Evolutionary conservation across 441 rosid genomes (phyloP), one percentile per base, ranked within the genome.

Genomic region (Syzygium malaccense): DNA sequence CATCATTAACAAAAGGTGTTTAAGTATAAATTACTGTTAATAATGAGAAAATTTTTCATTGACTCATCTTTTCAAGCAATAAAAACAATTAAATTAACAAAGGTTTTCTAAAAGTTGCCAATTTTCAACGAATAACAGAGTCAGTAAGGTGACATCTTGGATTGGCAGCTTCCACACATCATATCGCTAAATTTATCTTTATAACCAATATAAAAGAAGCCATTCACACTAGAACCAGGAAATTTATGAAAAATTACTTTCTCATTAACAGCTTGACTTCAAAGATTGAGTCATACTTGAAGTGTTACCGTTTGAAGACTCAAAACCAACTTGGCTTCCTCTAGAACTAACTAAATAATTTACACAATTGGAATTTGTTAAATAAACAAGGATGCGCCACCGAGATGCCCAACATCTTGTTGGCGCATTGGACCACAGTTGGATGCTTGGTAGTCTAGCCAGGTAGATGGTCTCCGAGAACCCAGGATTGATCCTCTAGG

Each of bases 401-500:
- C 57, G 7, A 19, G 25, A 7, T 25, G 57, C 57, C 57, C 57
- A 55, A 55, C 23, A 18, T 8, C 25, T 55, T 55, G 58, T 55
- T 19, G 45, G 25, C 11, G 79, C 79, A 19, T 33, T 33, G 79
- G 26, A 68, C 4, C 79, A 33, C 20, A 68, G 48, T 68, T 19
- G 79, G 79, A 68, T 33, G 79, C 26, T 9, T 10, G 14, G 25
- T 5, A 68, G 79, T 68, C 48, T 33, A 32, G 26, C 79, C 26
- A 33, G 37, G 48, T 33, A 3, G 48, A 68, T 68, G 48, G 48
- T 68, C 26, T 68, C 20, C 6, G 6, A 68, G 14, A 33, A 48
- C 48, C 4, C 0, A 33, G 2, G 48, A 9, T 4, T 33, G 11
- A 10, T 68, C 48, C 26, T 1, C 1, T 3, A 19, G 1, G 48